Evolutionary conservation across 345 rosid species (phyloP).

Genomic region (Hypericum androsaemum): DNA sequence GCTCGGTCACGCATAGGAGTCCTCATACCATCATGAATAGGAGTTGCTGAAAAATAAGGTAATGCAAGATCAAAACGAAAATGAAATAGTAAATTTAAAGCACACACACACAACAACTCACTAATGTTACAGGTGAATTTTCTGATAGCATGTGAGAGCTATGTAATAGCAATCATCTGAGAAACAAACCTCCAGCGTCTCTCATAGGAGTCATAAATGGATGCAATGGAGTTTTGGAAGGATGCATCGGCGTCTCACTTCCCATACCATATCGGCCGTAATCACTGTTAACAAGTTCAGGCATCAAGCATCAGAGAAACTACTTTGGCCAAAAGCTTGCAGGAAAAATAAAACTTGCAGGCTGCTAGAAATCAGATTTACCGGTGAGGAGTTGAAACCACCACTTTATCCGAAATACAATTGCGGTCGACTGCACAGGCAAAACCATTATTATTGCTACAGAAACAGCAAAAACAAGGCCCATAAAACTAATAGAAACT

Average conservation of each 20-base stretch:
- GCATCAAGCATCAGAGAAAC: slow-evolving; percentile 5
- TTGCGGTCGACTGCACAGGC: slow-evolving; percentile 64
- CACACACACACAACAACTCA: no score
- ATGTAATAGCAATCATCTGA: not conserved
- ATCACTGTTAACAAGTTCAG: slow-evolving; percentile 39
- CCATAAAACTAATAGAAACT: slow-evolving; percentile 18
- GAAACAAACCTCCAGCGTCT: slow-evolving; percentile 60
- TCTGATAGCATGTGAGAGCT: not conserved
- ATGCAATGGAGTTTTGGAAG: slow-evolving; percentile 93
- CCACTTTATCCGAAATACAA: slow-evolving; percentile 69
- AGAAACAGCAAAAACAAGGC: slow-evolving; percentile 12
- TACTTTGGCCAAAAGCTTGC: not conserved
- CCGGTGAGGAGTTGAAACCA: slow-evolving; percentile 64
- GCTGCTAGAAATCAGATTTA: slow-evolving; percentile 17
- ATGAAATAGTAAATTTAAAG: no score
- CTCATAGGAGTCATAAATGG: slow-evolving; percentile 94
- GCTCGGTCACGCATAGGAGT: slow-evolving; percentile 96
- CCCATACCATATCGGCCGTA: slow-evolving; percentile 76
- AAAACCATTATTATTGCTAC: slow-evolving; percentile 11
- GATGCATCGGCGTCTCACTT: slow-evolving; percentile 95
- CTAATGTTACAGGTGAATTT: no score
- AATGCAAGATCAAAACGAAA: no score
- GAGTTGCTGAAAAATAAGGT: slow-evolving; percentile 53
- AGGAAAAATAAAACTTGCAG: not conserved
- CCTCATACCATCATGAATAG: slow-evolving; percentile 96